Evolutionary conservation across 805 yeast species (phyloP).

Genomic region (Candida golubevii): DNA sequence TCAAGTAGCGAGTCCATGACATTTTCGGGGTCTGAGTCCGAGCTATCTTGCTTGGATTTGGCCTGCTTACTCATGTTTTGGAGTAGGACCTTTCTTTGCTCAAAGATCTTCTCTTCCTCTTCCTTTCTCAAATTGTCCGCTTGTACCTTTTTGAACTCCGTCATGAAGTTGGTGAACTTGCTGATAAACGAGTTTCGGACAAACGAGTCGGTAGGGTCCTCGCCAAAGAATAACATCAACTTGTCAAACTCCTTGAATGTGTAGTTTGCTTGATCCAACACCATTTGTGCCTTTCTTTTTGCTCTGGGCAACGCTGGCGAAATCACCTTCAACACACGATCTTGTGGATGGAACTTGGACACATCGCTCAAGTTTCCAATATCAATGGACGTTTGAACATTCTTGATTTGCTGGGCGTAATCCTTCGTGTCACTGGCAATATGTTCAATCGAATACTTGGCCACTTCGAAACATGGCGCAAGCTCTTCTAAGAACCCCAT

Average conservation of each 20-base stretch:
- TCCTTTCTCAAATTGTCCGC: constrained; percentile 62
- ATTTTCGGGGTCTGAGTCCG: constrained; percentile 39
- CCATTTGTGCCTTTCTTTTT: constrained; percentile 45
- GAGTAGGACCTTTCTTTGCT: constrained; percentile 64
- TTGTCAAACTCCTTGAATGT: constrained; percentile 52
- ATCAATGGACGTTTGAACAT: constrained; percentile 51
- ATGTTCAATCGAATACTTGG: constrained; percentile 61
- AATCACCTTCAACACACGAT: constrained; percentile 52
- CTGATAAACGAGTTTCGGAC: constrained; percentile 58
- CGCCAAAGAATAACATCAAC: constrained; percentile 69
- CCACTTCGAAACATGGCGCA: constrained; percentile 45
- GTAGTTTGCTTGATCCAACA: constrained; percentile 47
- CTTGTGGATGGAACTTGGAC: constrained; percentile 61
- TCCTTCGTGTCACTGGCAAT: constrained; percentile 57
- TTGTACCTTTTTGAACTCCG: constrained; percentile 61
- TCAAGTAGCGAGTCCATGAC: constrained; percentile 87
- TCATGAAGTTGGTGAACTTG: constrained; percentile 55
- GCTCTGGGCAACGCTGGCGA: constrained; percentile 53
- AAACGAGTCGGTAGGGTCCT: constrained; percentile 52
- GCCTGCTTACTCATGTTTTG: constrained; percentile 41
- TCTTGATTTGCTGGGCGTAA: constrained; percentile 45
- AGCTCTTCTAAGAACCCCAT: constrained; percentile 60
- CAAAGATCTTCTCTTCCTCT: constrained; percentile 66
- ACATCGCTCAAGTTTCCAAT: constrained; percentile 63
- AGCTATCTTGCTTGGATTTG: constrained; percentile 17